Evolutionary conservation across 2,329 filamentous ascomycete genomes (phyloP).

Genomic region (Ploettnerulaceae sp.): DNA sequence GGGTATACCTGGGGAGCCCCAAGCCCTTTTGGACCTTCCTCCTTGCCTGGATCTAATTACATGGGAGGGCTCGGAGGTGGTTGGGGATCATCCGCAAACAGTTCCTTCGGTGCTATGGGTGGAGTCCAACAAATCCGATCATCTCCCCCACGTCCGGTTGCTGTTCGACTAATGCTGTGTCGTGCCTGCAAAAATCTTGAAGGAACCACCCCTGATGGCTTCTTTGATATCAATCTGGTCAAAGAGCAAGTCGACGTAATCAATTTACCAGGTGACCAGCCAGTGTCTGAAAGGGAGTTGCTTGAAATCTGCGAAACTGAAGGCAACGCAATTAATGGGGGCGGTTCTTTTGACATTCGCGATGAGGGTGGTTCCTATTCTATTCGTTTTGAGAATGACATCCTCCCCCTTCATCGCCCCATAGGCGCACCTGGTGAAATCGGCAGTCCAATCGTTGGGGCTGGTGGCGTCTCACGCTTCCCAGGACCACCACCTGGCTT

Average conservation of each 20-base stretch:
- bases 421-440: slow-evolving; percentile 63
- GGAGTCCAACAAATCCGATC: slow-evolving; percentile 40
- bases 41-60: slow-evolving; percentile 31
- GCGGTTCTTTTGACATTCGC: slow-evolving; percentile 70
- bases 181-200: slow-evolving; percentile 66
- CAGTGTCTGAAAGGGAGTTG: slow-evolving; percentile 60
- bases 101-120: slow-evolving; percentile 44
- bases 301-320: slow-evolving; percentile 82
- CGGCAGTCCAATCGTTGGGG: slow-evolving; percentile 56
- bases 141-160: slow-evolving; percentile 59
- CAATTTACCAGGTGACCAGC: slow-evolving; percentile 44
- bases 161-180: slow-evolving; percentile 69
- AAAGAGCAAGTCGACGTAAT: slow-evolving; percentile 58
- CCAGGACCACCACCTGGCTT: slow-evolving; percentile 28
- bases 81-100: slow-evolving; percentile 34
- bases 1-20: slow-evolving; percentile 33
- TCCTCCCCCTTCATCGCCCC: slow-evolving; percentile 37
- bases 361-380: slow-evolving; percentile 25
- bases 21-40: slow-evolving; percentile 33
- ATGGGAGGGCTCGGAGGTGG: slow-evolving; percentile 31
- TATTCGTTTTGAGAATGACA: slow-evolving; percentile 54
- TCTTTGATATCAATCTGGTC: slow-evolving; percentile 62
- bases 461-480: slow-evolving; percentile 27
- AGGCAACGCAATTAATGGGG: slow-evolving; percentile 79
- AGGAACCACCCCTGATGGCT: slow-evolving; percentile 52